A percentile compares a stretch with the other conserved stretches of the same genome.
These are phyloP conservation scores for Santalum album DNA, from an alignment of 164 flowering plant species.

Conservation along the genomic window DNA sequence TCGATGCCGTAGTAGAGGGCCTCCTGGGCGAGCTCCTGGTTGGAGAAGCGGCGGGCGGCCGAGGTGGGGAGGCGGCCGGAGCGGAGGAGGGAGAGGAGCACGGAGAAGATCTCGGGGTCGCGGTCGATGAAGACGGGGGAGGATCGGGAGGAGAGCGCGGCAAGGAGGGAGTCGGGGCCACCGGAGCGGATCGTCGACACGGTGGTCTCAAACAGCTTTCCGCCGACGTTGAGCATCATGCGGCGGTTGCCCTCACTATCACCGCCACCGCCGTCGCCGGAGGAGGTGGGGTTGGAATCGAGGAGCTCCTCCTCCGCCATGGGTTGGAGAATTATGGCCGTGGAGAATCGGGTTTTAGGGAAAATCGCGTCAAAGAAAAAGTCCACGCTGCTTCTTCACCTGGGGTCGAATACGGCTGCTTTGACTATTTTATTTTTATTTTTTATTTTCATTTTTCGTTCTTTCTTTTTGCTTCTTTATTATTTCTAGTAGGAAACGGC, in stretches of 20 bases:
- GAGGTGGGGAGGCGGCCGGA: constrained; percentile 66
- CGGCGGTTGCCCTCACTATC: constrained; percentile 24
- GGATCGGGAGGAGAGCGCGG: constrained; percentile 41
- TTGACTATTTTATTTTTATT: too few species aligned
- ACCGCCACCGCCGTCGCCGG: not conserved
- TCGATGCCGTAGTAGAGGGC: constrained; percentile 80
- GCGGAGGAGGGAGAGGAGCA: constrained; percentile 82
- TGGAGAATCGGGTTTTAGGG: too few species aligned
- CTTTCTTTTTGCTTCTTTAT: too few species aligned
- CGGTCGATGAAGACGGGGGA: constrained; percentile 81
- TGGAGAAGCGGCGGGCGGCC: constrained; percentile 47
- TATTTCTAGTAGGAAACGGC: too few species aligned
- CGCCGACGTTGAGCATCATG: constrained; percentile 91
- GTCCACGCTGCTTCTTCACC: too few species aligned
- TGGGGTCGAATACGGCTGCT: too few species aligned
- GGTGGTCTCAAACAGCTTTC: constrained; percentile 82
- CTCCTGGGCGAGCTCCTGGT: constrained; percentile 73
- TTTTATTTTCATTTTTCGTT: too few species aligned
- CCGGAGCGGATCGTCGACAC: constrained; percentile 51
- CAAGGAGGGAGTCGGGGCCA: constrained; percentile 71
- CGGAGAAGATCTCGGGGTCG: constrained; percentile 85
- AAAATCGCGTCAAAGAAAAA: too few species aligned
- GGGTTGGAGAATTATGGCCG: too few species aligned
- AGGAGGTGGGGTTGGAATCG: not conserved
- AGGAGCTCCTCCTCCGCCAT: not conserved